Percentiles rank a stretch among this genome's conserved stretches.
phyloP scores from a whole-genome alignment of 805 yeast species.

The Priceomyces castillae region DNA sequence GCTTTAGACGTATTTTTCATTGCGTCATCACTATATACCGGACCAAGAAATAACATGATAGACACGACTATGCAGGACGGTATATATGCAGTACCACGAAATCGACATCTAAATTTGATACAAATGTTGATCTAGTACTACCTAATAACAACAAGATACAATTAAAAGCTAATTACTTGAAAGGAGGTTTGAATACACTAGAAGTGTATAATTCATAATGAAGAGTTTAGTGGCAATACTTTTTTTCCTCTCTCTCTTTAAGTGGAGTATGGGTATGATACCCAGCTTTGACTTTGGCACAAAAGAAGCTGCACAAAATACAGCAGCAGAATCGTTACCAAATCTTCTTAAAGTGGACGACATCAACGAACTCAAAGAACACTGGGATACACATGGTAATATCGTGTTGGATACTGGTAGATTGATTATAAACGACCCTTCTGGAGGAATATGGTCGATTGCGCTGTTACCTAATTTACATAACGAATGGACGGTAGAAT shows the following conservation, averaged over 20 bases:
- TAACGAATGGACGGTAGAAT: slow-evolving; percentile 55
- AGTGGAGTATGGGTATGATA: background rate
- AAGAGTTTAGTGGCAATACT: background rate
- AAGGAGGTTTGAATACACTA: background rate
- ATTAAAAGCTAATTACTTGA: background rate
- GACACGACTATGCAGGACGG: no score
- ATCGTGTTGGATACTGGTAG: slow-evolving; percentile 85
- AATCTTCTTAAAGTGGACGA: slow-evolving; percentile 26
- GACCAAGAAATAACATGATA: no score
- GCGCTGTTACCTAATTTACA: slow-evolving; percentile 12
- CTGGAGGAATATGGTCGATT: slow-evolving; percentile 22
- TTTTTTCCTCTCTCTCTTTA: background rate
- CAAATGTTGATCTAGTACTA: background rate
- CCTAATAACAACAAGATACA: background rate
- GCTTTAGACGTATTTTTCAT: no score
- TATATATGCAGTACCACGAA: no score
- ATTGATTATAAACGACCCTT: slow-evolving; percentile 14
- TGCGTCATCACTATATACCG: no score
- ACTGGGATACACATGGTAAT: slow-evolving; percentile 50
- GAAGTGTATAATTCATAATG: background rate
- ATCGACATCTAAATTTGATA: background rate
- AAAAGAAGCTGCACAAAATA: slow-evolving; percentile 1
- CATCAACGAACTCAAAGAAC: slow-evolving; percentile 21
- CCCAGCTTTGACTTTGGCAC: slow-evolving; percentile 3
- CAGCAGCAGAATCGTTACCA: slow-evolving; percentile 33